Evolutionary conservation across 2,329 filamentous ascomycete genomes (phyloP), one percentile per base, ranked within the genome.

Genomic region (Venturia nashicola): DNA sequence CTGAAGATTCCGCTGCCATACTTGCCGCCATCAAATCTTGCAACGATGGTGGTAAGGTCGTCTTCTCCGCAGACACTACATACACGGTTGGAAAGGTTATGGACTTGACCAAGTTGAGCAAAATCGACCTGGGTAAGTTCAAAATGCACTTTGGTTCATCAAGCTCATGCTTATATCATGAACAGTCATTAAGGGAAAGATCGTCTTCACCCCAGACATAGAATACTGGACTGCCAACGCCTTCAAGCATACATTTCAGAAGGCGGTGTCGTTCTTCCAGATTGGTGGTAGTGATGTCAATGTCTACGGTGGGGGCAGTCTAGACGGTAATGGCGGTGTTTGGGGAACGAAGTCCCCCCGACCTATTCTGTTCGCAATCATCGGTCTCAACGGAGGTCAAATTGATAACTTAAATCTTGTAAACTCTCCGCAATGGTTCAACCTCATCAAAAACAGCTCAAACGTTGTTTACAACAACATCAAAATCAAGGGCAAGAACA

Each of bases 181-280:
- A 27, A 27, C n/a, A 62, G 82, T 83, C 66, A 81, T 85, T 65
- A 79, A 81, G 69, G 85, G 83, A 27, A 80, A 79, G 27, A 78
- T 88, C 23, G 76, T 81, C 64, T 89, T 89, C 74, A 83, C 81
- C 64, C 81, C 86, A 61, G 84, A 90, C 70, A 86, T 85, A 1
- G 80, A 83, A 67, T 89, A 89, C 73, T 89, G 87, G 87, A 79
- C 86, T 67, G 79, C 78, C 9, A 80, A 88, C 69, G 78, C 80
- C 51, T 89, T 88, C 77, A 80, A 81, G 64, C 84, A 86, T 34
- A 76, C 75, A 6, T 90, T 83, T 74, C 87, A 89, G 68, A 87
- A 88, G 66, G 80, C 82, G 5, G 85, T 83, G 0, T 83, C 83
- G 1, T 88, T 88, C 76, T 88, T 86, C 78, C 80, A 85, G 70